Percentiles rank a stretch among this genome's conserved stretches.
These are phyloP conservation scores for Heliocybe sulcata DNA, from an alignment of 1,284 basidiomycete species.

Conservation along the genomic window DNA sequence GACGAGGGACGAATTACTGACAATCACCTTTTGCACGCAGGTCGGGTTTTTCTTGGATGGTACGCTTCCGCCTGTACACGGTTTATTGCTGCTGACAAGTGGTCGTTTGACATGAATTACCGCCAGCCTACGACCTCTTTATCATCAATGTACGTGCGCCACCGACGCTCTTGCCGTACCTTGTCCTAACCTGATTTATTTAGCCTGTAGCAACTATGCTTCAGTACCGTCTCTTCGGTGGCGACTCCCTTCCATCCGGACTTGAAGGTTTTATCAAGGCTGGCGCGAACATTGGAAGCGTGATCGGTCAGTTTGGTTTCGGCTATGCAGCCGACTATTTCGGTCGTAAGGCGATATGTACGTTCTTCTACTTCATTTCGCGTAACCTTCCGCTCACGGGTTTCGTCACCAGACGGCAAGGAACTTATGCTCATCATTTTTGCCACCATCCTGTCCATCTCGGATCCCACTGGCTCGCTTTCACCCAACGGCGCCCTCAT, in stretches of 20 bases:
- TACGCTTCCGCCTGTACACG: conserved; percentile 17
- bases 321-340: conserved; percentile 63
- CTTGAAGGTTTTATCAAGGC: conserved; percentile 65
- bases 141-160: conserved; percentile 61
- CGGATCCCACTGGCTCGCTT: conserved; percentile 37
- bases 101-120: neutral
- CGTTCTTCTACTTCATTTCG: conserved; percentile 14
- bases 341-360: conserved; percentile 61
- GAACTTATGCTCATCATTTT: conserved; percentile 76
- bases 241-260: conserved; percentile 41
- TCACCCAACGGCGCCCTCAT: conserved; percentile 42
- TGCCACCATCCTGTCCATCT: conserved; percentile 56
- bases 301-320: conserved; percentile 70
- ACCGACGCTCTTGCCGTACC: conserved; percentile 1
- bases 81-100: conserved; percentile 1
- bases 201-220: conserved; percentile 73
- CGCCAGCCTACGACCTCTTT: conserved; percentile 66
- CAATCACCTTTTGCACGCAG: conserved; percentile 20
- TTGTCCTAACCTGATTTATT: neutral
- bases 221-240: conserved; percentile 62
- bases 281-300: conserved; percentile 65
- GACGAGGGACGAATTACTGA: conserved; percentile 1
- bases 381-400: conserved; percentile 2
- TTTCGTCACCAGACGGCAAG: conserved; percentile 52
- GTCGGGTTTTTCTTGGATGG: conserved; percentile 69